phyloP scores from a whole-genome alignment of 257 asterid genomes.

The Solanum piurae region DNA sequence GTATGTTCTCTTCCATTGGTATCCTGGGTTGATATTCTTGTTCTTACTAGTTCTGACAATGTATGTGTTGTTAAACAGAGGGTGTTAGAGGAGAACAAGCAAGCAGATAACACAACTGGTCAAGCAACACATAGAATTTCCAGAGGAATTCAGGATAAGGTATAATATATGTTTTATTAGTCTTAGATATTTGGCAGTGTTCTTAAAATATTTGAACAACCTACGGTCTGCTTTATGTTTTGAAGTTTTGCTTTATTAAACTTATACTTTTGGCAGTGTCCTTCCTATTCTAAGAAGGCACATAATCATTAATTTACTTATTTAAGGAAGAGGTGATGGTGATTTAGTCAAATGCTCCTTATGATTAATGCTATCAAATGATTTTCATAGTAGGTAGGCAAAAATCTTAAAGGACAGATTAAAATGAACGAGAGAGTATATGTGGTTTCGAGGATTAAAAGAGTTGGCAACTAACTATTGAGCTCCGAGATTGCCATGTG shows the following conservation, averaged over 20 bases:
- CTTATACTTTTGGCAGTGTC: neutral
- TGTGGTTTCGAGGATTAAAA: neutral
- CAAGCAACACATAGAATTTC: constrained; percentile 72
- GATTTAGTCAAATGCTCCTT: neutral
- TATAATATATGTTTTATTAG: neutral
- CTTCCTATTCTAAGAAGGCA: neutral
- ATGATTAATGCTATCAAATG: neutral
- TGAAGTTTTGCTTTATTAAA: neutral
- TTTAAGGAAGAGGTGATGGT: neutral
- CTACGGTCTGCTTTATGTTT: neutral
- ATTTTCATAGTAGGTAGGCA: neutral
- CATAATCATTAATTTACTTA: neutral
- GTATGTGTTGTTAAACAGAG: constrained; percentile 22
- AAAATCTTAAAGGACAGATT: neutral
- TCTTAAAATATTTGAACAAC: neutral
- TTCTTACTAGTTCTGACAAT: neutral
- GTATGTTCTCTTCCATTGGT: constrained; percentile 21
- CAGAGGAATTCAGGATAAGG: constrained; percentile 82
- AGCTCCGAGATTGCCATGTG: neutral
- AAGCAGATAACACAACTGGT: constrained; percentile 76
- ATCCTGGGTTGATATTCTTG: neutral
- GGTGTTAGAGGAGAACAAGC: constrained; percentile 59
- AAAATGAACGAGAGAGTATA: neutral
- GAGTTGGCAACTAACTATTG: neutral
- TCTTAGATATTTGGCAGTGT: neutral